Conservation (phyloP, 2,329 filamentous ascomycete species). For the Periconia sp. region DNA sequence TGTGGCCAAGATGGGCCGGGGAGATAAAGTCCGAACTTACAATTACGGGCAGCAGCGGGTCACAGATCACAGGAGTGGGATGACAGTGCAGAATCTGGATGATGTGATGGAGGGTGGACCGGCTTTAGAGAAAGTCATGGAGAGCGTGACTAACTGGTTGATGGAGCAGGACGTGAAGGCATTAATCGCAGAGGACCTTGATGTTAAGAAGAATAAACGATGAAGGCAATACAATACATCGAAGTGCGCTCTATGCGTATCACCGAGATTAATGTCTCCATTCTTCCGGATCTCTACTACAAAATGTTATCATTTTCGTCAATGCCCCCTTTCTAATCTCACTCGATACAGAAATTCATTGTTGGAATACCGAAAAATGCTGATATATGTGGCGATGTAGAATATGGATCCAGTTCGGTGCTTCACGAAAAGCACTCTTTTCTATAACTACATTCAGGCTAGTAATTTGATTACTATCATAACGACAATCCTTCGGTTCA, state of each 20-base stretch:
- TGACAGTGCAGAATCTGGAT: slow-evolving; percentile 78
- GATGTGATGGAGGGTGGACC: slow-evolving; percentile 77
- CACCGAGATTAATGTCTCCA: no score
- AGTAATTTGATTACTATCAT: no score
- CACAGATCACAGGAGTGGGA: slow-evolving; percentile 82
- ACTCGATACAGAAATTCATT: no score
- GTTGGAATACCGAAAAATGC: background rate
- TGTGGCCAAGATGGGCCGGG: slow-evolving; percentile 78
- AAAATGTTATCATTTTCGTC: no score
- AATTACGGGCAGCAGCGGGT: slow-evolving; percentile 79
- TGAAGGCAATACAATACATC: slow-evolving; percentile 5
- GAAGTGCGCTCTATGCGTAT: background rate
- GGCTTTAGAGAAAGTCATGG: slow-evolving; percentile 73
- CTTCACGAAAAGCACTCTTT: background rate
- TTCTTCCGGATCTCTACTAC: no score
- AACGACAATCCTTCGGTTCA: no score
- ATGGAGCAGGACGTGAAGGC: slow-evolving; percentile 72
- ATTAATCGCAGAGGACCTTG: slow-evolving; percentile 54
- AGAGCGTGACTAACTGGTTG: slow-evolving; percentile 76
- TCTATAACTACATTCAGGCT: no score
- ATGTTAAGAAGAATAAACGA: slow-evolving; percentile 16
- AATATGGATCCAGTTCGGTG: no score
- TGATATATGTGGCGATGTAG: no score
- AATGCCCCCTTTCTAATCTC: no score
- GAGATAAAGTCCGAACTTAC: slow-evolving; percentile 93